Conservation (phyloP, 805 yeast species). For the Zygosaccharomyces gambellarensis region DNA sequence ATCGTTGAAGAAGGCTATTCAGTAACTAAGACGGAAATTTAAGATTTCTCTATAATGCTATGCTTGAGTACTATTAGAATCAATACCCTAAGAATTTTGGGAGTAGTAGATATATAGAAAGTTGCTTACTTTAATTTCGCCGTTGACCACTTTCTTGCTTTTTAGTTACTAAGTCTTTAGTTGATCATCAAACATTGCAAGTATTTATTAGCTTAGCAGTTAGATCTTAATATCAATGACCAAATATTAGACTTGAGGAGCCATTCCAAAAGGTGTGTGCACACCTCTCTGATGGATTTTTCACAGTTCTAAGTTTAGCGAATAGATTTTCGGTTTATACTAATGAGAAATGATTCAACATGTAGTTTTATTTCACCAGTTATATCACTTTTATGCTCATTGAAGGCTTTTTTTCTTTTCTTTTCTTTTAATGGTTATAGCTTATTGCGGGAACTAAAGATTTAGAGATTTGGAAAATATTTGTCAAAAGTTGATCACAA, state of each 20-base stretch:
- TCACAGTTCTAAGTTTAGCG: neutral
- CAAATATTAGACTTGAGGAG: slow-evolving; percentile 37
- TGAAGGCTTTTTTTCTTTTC: neutral
- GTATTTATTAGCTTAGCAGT: slow-evolving; percentile 54
- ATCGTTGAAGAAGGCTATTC: no score
- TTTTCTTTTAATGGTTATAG: neutral
- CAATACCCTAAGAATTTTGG: no score
- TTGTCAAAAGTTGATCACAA: neutral
- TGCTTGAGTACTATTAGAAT: no score
- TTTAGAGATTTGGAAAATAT: neutral
- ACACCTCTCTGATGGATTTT: neutral
- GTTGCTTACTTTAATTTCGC: no score
- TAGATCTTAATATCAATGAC: slow-evolving; percentile 49
- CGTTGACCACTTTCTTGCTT: slow-evolving; percentile 21
- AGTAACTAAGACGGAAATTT: no score
- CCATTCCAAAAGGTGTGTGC: neutral
- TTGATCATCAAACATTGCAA: slow-evolving; percentile 59
- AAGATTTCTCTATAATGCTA: no score
- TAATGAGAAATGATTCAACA: neutral
- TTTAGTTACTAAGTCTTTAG: slow-evolving; percentile 43
- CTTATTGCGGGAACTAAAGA: neutral
- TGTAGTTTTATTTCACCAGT: neutral
- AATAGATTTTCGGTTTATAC: neutral
- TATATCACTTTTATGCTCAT: neutral
- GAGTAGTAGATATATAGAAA: no score